A percentile compares a stretch with the other conserved stretches of the same genome.
Evolutionary conservation across 495 filamentous ascomycete genomes (phyloP).

Genomic region (Rhypophila decipiens): DNA sequence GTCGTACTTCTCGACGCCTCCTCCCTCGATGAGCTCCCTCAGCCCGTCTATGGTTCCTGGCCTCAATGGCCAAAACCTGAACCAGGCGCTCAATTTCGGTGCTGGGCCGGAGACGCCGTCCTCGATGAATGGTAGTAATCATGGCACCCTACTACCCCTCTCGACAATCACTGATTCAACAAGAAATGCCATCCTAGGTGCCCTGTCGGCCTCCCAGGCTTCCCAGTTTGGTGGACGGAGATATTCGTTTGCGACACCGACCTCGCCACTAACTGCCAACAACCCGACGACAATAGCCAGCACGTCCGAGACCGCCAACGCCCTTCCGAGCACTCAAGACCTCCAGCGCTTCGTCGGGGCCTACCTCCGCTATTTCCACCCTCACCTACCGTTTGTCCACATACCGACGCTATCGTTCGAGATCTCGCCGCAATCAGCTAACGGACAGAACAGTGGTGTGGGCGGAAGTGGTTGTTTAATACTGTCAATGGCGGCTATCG

Average conservation of each 20-base stretch:
- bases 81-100: conserved; percentile 54
- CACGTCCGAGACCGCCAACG: conserved; percentile 41
- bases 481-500: conserved; percentile 93
- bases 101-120: conserved; percentile 61
- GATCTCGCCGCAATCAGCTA: conserved; percentile 57
- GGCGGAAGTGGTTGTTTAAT: conserved; percentile 88
- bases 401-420: conserved; percentile 91
- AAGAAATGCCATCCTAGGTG: conserved; percentile 75
- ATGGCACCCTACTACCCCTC: conserved; percentile 49
- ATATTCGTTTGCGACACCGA: conserved; percentile 66
- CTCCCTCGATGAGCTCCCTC: conserved; percentile 61
- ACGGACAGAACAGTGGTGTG: conserved; percentile 57
- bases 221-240: conserved; percentile 67
- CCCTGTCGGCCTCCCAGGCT: conserved; percentile 63
- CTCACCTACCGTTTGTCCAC: conserved; percentile 90
- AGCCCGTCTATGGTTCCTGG: conserved; percentile 47
- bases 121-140: conserved; percentile 58
- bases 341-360: conserved; percentile 87
- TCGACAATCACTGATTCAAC: conserved; percentile 88
- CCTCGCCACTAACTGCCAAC: conserved; percentile 56
- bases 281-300: conserved; percentile 42
- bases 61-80: conserved; percentile 47
- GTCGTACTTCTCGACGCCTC: conserved; percentile 53
- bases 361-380: conserved; percentile 92
- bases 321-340: conserved; percentile 80